phyloP scores from a whole-genome alignment of 2,329 filamentous ascomycete genomes.

The Clonostachys sp. region DNA sequence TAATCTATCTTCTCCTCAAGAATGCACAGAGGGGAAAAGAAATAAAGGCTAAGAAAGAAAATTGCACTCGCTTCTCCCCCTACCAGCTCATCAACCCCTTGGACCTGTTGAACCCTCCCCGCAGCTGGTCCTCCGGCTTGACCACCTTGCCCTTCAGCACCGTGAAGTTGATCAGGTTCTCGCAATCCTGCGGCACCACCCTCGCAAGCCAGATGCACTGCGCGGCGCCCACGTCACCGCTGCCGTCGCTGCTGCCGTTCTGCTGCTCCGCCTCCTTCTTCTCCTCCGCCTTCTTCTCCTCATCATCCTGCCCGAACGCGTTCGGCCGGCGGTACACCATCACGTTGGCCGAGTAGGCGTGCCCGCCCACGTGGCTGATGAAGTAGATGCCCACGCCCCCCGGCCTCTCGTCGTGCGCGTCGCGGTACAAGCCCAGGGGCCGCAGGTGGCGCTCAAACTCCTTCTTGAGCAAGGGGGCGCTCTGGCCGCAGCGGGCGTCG shows the following conservation, averaged over 20 bases:
- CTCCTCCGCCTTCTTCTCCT: slow-evolving; percentile 4
- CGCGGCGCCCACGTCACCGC: slow-evolving; percentile 53
- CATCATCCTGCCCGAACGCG: slow-evolving; percentile 48
- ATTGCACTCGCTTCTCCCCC: not conserved
- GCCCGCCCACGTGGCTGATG: slow-evolving; percentile 91
- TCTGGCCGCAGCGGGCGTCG: slow-evolving; percentile 91
- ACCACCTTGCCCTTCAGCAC: slow-evolving; percentile 91
- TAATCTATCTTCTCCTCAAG: too few species aligned
- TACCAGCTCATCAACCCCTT: slow-evolving; percentile 86
- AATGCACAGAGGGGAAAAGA: too few species aligned
- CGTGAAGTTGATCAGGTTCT: slow-evolving; percentile 86
- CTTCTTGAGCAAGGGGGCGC: slow-evolving; percentile 79
- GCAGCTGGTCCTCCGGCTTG: slow-evolving; percentile 78
- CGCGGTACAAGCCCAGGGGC: slow-evolving; percentile 77
- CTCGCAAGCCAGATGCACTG: slow-evolving; percentile 93
- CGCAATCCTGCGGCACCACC: slow-evolving; percentile 82
- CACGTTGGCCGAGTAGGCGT: slow-evolving; percentile 94
- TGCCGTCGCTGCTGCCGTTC: slow-evolving; percentile 7
- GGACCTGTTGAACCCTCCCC: slow-evolving; percentile 84
- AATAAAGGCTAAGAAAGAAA: too few species aligned
- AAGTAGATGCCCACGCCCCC: slow-evolving; percentile 96
- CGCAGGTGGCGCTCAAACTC: slow-evolving; percentile 89
- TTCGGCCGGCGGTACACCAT: slow-evolving; percentile 76
- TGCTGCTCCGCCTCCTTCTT: slow-evolving; percentile 18
- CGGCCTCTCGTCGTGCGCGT: slow-evolving; percentile 81